Evolutionary conservation across 192 early-diverging fungal species (phyloP).

Genomic region (Coemansia sp.): DNA sequence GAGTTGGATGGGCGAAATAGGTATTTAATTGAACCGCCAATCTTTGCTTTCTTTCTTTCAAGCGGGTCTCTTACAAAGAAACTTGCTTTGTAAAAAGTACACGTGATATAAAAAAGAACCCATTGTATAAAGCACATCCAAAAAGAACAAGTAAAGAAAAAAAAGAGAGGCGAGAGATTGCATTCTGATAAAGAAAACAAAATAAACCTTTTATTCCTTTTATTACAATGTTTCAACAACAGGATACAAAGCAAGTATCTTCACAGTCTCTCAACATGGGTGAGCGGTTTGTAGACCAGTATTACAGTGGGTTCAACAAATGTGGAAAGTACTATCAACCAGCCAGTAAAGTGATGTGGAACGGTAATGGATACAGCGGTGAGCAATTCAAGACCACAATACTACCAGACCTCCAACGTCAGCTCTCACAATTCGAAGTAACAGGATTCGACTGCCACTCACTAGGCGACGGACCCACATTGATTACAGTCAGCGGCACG

Average conservation of each 20-base stretch:
- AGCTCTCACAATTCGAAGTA: constrained; percentile 19
- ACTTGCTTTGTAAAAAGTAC: too few relatives aligned
- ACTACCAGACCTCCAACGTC: constrained; percentile 24
- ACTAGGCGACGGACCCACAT: constrained; percentile 8
- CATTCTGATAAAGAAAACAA: neutral
- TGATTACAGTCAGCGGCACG: constrained; percentile 22
- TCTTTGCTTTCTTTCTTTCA: constrained; percentile 3
- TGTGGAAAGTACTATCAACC: constrained; percentile 39
- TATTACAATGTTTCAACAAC: too few relatives aligned
- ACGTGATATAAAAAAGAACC: neutral
- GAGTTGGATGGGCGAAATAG: too few relatives aligned
- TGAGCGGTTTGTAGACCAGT: constrained; percentile 42
- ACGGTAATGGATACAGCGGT: constrained; percentile 29
- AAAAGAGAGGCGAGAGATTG: neutral
- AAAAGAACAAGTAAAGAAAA: constrained; percentile 1
- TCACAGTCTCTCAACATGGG: constrained; percentile 4
- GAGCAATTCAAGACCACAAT: constrained; percentile 24
- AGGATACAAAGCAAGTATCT: neutral
- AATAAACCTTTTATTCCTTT: neutral
- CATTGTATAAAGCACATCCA: neutral
- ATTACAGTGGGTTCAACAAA: constrained; percentile 27
- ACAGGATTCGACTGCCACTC: constrained; percentile 27
- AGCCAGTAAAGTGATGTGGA: constrained; percentile 39
- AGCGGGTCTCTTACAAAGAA: neutral
- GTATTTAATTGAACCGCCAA: too few relatives aligned